Evolutionary conservation across 495 filamentous ascomycete species (phyloP).

Genomic region (Podospora australis): DNA sequence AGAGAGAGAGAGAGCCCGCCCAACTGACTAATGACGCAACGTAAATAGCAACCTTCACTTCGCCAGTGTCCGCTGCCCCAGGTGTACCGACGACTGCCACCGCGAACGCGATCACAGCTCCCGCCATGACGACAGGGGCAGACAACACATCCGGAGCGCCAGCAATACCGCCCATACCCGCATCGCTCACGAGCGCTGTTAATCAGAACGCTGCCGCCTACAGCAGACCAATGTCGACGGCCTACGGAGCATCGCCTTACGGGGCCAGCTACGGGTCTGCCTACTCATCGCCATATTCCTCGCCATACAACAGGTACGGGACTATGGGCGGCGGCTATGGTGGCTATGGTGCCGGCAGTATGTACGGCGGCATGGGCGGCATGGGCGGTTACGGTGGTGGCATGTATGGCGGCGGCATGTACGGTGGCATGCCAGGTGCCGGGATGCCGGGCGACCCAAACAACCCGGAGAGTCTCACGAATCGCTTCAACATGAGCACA

Average conservation of each 20-base stretch:
- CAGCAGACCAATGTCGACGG: conserved; percentile 48
- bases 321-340: conserved; percentile 27
- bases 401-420: conserved; percentile 54
- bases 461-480: conserved; percentile 86
- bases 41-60: conserved; percentile 36
- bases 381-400: conserved; percentile 43
- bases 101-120: conserved; percentile 40
- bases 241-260: conserved; percentile 48
- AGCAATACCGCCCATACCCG: conserved; percentile 67
- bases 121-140: conserved; percentile 23
- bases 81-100: conserved; percentile 44
- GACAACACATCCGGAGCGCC: conserved; percentile 19
- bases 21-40: conserved; percentile 6
- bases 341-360: conserved; percentile 27
- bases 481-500: conserved; percentile 84
- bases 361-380: conserved; percentile 32
- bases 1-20: not conserved
- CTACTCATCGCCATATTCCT: conserved; percentile 40
- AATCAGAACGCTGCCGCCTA: conserved; percentile 80
- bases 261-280: conserved; percentile 39
- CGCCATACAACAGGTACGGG: conserved; percentile 37
- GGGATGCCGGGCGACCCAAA: conserved; percentile 67
- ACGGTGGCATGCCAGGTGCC: conserved; percentile 57
- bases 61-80: conserved; percentile 18
- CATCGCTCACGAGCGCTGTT: conserved; percentile 66